Base-by-base conservation (phyloP, 352 stramenopile species). In the Globisporangium nodosum region DNA sequence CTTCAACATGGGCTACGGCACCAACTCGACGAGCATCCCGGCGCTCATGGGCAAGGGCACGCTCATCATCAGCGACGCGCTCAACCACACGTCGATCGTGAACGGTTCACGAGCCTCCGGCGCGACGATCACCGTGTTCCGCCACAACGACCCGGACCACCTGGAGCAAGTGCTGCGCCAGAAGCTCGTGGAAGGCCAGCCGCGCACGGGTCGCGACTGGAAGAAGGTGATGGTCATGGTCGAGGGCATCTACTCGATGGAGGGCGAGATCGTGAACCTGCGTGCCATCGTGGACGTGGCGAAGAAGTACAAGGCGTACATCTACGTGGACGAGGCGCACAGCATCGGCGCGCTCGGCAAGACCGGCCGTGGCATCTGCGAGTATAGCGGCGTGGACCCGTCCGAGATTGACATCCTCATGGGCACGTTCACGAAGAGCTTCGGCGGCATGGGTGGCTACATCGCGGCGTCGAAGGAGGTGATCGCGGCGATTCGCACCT, bases 21-120 rank as follows among this genome's bases (percentile, higher is more conserved):
- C 97, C 31, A 99, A 99, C 70, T 79, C 91, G 47, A 98, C 96
- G 5, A 97, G 92, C 9, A 98, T 99, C 64, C 96, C 96, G 0
- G 92, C 96, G 33, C 77, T 99, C 12, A 91, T 98, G 57, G 80
- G 82, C 60, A 88, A 90, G 52, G 94, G 96, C 35, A 87, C 96
- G 64, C 79, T 99, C 33, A 92, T 99, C 59, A 75, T 99, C 24
- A 97, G 85, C 64, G 97, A 99, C 71, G 92, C 90, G 48, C 84
- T 99, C 16, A 99, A 99, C 81, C 97, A 99, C 78, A 98, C 94
- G 31, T 99, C 92, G 43, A 98, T 99, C 69, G 97, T 99, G 1
- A 99, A 98, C 64, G 97, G 97, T 9, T 88, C 91, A 21, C 79
- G 96, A 27, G 81, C 85, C 2, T 97, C 85, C 0, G 95, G 96